phyloP scores from a whole-genome alignment of 345 rosid species.

The Euphorbia lathyris region DNA sequence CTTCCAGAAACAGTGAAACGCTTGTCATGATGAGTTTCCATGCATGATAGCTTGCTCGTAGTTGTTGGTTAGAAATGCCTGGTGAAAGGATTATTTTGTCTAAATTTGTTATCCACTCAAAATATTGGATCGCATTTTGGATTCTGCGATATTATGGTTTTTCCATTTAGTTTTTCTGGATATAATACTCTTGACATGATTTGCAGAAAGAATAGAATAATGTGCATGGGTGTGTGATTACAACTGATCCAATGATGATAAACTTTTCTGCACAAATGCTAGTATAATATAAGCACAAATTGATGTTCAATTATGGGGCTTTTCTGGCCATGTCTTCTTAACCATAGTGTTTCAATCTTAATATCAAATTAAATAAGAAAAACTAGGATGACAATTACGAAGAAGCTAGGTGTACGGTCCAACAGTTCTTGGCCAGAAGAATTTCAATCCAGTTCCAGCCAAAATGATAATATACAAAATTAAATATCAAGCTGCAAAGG shows the following conservation, averaged over 20 bases:
- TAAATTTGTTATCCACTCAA: background rate
- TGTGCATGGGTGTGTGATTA: background rate
- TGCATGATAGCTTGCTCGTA: background rate
- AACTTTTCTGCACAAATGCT: background rate
- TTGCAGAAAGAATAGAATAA: background rate
- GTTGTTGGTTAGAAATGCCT: conserved; percentile 4
- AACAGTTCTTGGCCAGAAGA: background rate
- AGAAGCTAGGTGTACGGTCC: background rate
- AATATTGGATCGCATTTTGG: background rate
- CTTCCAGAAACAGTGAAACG: too few relatives aligned
- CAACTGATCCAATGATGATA: background rate
- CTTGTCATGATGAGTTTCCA: too few relatives aligned
- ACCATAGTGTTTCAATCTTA: background rate
- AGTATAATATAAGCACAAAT: background rate
- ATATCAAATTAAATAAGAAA: background rate
- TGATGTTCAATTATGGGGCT: background rate
- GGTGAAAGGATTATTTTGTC: background rate
- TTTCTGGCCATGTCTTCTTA: background rate
- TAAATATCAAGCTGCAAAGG: background rate
- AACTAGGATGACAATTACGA: background rate
- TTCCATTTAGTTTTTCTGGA: background rate
- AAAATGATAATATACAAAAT: background rate
- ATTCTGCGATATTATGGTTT: background rate
- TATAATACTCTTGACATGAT: background rate
- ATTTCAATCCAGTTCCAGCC: background rate